Evolutionary conservation across 192 early-diverging fungal genomes (phyloP).

Genomic region (Coemansia guatemalensis): DNA sequence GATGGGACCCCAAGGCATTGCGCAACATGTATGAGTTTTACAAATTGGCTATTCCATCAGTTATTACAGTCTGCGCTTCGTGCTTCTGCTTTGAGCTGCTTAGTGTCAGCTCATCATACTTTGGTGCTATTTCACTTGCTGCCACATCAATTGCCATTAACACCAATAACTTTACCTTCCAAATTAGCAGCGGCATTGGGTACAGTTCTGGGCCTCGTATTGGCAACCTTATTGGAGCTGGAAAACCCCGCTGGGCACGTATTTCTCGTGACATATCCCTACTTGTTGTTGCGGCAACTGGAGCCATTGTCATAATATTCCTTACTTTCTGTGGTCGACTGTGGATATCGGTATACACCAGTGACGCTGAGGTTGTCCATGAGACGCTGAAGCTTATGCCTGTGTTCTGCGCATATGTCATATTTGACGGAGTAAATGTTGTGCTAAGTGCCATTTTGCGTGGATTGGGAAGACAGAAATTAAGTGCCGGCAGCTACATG

Average conservation of each 20-base stretch:
- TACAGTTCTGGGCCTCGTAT: slow-evolving; percentile 78
- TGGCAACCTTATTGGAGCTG: slow-evolving; percentile 68
- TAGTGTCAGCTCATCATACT: slow-evolving; percentile 67
- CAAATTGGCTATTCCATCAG: slow-evolving; percentile 72
- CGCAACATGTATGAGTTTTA: slow-evolving; percentile 60
- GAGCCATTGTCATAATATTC: slow-evolving; percentile 55
- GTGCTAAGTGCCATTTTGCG: slow-evolving; percentile 59
- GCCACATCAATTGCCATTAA: slow-evolving; percentile 78
- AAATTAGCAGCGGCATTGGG: slow-evolving; percentile 78
- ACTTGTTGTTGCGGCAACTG: slow-evolving; percentile 55
- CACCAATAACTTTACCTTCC: slow-evolving; percentile 63
- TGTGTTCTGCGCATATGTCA: slow-evolving; percentile 30
- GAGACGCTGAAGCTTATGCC: slow-evolving; percentile 31
- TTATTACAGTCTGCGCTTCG: slow-evolving; percentile 75
- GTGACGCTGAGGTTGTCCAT: slow-evolving; percentile 22
- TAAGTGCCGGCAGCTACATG: slow-evolving; percentile 52
- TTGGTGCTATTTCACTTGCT: slow-evolving; percentile 75
- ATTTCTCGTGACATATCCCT: slow-evolving; percentile 56
- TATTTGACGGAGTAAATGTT: slow-evolving; percentile 56
- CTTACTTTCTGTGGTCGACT: slow-evolving; percentile 56
- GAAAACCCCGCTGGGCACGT: slow-evolving; percentile 53
- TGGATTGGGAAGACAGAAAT: slow-evolving; percentile 54
- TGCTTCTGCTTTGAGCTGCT: slow-evolving; percentile 79
- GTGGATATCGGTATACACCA: slow-evolving; percentile 64
- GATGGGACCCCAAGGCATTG: slow-evolving; percentile 69